Evolutionary conservation across 768 basidiomycete species (phyloP).

Genomic region (Lepiota subincarnata): DNA sequence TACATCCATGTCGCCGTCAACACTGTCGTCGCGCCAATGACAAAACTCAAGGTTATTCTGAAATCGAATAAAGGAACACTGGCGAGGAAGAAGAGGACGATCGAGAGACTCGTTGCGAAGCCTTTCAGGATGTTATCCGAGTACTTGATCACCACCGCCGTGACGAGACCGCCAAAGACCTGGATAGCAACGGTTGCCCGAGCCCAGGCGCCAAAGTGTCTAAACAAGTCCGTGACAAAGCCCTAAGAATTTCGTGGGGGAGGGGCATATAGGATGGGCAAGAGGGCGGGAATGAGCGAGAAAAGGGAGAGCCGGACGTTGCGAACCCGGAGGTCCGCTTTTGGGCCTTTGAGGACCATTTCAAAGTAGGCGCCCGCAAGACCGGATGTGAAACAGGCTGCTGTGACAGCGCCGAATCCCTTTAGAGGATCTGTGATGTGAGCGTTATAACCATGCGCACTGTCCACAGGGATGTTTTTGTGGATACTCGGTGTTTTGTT

Average conservation of each 20-base stretch:
- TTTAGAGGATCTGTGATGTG: constrained; percentile 81
- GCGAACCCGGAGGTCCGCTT: constrained; percentile 90
- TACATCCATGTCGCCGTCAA: constrained; percentile 92
- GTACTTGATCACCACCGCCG: constrained; percentile 96
- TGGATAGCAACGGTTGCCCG: constrained; percentile 90
- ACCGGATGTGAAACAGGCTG: constrained; percentile 93
- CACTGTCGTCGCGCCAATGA: constrained; percentile 83
- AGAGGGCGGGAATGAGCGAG: constrained; percentile 84
- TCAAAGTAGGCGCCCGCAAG: constrained; percentile 98
- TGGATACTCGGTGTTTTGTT: neutral
- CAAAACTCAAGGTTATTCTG: constrained; percentile 78
- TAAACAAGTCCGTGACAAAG: constrained; percentile 61
- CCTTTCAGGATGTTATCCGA: constrained; percentile 94
- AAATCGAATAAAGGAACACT: constrained; percentile 84
- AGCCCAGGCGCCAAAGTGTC: constrained; percentile 91
- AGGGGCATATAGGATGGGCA: constrained; percentile 65
- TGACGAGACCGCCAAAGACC: constrained; percentile 90
- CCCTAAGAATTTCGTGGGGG: constrained; percentile 40
- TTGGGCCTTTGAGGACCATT: constrained; percentile 90
- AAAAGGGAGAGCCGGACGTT: constrained; percentile 95
- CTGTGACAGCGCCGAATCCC: constrained; percentile 85
- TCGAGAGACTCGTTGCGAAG: constrained; percentile 94
- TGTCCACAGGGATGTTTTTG: constrained; percentile 47
- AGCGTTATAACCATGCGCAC: constrained; percentile 63
- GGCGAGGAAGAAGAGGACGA: constrained; percentile 92